Base-by-base conservation (phyloP, 2,329 filamentous ascomycete genomes). In the Colletotrichum spinosum region DNA sequence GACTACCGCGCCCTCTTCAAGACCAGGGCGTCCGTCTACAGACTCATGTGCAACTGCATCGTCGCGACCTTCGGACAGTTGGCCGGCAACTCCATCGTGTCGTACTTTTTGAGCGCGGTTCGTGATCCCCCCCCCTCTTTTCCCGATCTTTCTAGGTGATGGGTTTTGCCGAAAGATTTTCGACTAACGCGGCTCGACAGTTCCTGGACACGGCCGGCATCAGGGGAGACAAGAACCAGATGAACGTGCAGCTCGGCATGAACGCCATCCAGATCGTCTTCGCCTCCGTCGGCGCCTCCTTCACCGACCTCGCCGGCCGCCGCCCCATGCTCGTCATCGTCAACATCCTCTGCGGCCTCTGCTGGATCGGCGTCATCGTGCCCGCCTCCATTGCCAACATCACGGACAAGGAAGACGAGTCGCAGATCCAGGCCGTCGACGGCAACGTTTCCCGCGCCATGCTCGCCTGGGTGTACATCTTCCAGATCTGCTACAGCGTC, bases 141-240 rank as follows among this genome's bases (percentile, higher is more conserved):
- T n/a, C n/a, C n/a, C n/a, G n/a, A n/a, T n/a, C n/a, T n/a, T n/a
- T n/a, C n/a, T n/a, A n/a, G n/a, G 4, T 25, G 25, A 25, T 25
- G 4, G 1, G 25, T 25, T 25, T 25, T 25, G 25, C 25, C 25
- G 25, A 25, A 4, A 25, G 25, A 25, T 25, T 4, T 4, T 25
- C 1, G 1, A 1, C 25, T 25, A 25, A 25, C 25, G 25, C 25
- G 25, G 25, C 25, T 25, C 25, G 25, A 25, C 25, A 25, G 50
- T 81, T 87, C 64, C 78, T 88, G 55, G 76, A 82, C 39, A 84
- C 81, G 1, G 84, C 83, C 33, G 85, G 86, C 11, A 79, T 84
- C 66, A 76, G 69, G 2, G 74, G 73, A 9, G 67, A 67, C 6
- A 74, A 77, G 48, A 71, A 72, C 1, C 78, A 84, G 68, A 77